Base-by-base conservation (phyloP, 2,329 filamentous ascomycete genomes). In the Aquanectria penicillioides region DNA sequence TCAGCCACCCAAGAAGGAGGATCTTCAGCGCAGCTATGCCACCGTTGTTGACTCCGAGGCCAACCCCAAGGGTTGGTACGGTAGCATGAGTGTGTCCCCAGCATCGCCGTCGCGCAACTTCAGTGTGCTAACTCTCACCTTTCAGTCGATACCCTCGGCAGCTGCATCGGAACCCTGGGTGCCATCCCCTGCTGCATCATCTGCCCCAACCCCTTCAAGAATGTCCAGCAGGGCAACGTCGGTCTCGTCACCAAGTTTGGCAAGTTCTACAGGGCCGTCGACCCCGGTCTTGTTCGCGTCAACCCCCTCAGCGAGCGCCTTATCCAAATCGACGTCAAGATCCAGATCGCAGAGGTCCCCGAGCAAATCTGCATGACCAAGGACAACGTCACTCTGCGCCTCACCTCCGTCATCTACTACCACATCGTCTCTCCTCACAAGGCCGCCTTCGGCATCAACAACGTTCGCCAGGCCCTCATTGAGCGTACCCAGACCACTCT, bases 361-460 rank as follows among this genome's bases (percentile, higher is more conserved):
- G 89, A 94, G 79, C 95, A 99, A 79, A 88, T 94, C 62, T 98
- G 95, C 84, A 99, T 99, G 94, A 99, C 95, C 76, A 98, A 98
- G 82, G 95, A 99, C 83, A 99, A 99, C 72, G 95, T 98, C 64
- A 97, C 92, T 40, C 84, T 99, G 36, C 89, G 94, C 70, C 84
- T 99, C 67, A 98, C 94, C 43, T 97, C 92, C 6, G 95, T 99
- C 74, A 97, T 99, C 80, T 99, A 99, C 86, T 99, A 99, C 82
- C 94, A 97, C 83, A 94, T 99, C 73, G 91, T 90, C 53, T 91
- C 91, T 23, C 95, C 95, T 1, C 94, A 98, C 85, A 97, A 97
- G 81, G 93, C 94, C 58, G 94, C 95, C 59, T 99, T 98, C 74
- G 95, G 95, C 67, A 97, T 99, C 75, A 85, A 90, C 78, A 95